phyloP scores from a whole-genome alignment of 2,329 filamentous ascomycete genomes.

The Alternaria rosae region DNA sequence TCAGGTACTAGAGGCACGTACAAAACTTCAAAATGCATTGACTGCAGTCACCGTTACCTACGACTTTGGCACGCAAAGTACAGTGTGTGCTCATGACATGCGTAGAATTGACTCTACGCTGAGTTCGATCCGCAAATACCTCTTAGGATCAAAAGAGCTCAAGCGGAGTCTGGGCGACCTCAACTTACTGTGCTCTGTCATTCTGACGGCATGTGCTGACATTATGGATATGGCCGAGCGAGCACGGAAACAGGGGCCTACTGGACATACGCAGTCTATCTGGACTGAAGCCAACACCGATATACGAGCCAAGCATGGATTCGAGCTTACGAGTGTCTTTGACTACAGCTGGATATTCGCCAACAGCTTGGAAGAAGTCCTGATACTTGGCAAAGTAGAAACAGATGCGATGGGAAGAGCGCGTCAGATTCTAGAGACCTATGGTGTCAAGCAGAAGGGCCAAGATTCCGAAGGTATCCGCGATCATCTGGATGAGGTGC shows the following conservation, averaged over 20 bases:
- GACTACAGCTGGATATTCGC: slow-evolving; percentile 34
- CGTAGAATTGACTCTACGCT: slow-evolving; percentile 23
- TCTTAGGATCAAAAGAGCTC: slow-evolving; percentile 18
- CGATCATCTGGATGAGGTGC: slow-evolving; percentile 33
- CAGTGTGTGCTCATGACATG: slow-evolving; percentile 8
- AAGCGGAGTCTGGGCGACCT: slow-evolving; percentile 22
- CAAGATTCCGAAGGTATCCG: slow-evolving; percentile 21
- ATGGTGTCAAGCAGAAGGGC: slow-evolving; percentile 26
- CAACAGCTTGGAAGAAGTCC: slow-evolving; percentile 25
- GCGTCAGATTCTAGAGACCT: slow-evolving; percentile 28
- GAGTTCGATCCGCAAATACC: slow-evolving; percentile 19
- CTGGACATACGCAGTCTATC: slow-evolving; percentile 11
- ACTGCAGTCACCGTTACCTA: slow-evolving; percentile 20
- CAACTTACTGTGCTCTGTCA: slow-evolving; percentile 33
- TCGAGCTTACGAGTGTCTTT: slow-evolving; percentile 27
- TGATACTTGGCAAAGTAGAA: slow-evolving; percentile 20
- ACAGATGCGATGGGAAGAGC: slow-evolving; percentile 25
- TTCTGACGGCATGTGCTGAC: slow-evolving; percentile 30
- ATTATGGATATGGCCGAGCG: slow-evolving; percentile 32
- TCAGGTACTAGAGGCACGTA: slow-evolving; percentile 28
- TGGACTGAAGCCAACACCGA: slow-evolving; percentile 39
- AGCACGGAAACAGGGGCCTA: slow-evolving; percentile 22
- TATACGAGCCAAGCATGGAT: slow-evolving; percentile 23
- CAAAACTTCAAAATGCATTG: slow-evolving; percentile 24
- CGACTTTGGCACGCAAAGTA: slow-evolving; percentile 16